phyloP scores from a whole-genome alignment of 495 filamentous ascomycete genomes.

The Tetracladium setigerum region DNA sequence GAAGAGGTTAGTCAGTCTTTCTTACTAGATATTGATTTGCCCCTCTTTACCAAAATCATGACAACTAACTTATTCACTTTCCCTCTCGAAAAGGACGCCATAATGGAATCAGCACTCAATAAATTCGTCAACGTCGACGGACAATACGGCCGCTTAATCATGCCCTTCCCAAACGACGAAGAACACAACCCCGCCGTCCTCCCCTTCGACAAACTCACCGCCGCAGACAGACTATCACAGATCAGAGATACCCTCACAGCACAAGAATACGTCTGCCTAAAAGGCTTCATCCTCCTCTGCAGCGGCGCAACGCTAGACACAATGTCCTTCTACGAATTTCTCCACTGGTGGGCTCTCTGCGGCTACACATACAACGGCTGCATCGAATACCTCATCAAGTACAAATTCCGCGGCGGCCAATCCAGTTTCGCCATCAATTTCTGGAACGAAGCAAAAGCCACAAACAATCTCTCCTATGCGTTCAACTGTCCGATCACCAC shows the following conservation, averaged over 20 bases:
- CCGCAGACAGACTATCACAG: neutral
- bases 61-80: too few relatives aligned
- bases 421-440: slow-evolving; percentile 23
- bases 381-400: slow-evolving; percentile 6
- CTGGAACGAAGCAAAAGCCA: neutral
- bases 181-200: neutral
- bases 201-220: neutral
- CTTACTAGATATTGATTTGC: neutral
- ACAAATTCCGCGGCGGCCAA: slow-evolving; percentile 25
- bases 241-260: neutral
- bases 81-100: too few relatives aligned
- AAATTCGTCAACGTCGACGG: slow-evolving; percentile 1
- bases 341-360: slow-evolving; percentile 1
- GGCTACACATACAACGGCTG: neutral
- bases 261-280: neutral
- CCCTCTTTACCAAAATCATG: too few relatives aligned
- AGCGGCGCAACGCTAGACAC: slow-evolving; percentile 1
- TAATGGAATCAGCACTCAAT: neutral
- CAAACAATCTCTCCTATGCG: slow-evolving; percentile 1
- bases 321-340: slow-evolving; percentile 3
- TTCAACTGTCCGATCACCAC: neutral
- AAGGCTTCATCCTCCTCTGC: neutral
- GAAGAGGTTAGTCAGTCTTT: neutral
- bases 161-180: neutral
- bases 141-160: neutral